A percentile compares a stretch with the other conserved stretches of the same genome.
Conservation (phyloP, 2,329 filamentous ascomycete species). For the Cladosporium sp. region DNA sequence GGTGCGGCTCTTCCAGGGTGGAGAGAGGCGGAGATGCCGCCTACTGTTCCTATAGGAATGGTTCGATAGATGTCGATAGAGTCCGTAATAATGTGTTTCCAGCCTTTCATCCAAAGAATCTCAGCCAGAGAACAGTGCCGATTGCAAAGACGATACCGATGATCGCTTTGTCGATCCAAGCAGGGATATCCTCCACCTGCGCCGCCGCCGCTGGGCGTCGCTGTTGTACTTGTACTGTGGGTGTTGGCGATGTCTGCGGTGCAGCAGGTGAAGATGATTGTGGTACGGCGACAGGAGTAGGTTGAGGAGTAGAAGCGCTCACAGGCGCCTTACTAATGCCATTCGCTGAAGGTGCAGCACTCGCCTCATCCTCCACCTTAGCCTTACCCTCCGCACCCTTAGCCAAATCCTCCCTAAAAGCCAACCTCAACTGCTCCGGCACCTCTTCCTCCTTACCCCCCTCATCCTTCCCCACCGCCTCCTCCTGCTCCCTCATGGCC, state of each 20-base stretch:
- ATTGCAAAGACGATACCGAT: conserved; percentile 66
- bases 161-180: conserved; percentile 80
- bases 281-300: conserved; percentile 9
- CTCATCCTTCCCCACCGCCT: conserved; percentile 42
- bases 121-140: conserved; percentile 56
- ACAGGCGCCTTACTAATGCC: background rate
- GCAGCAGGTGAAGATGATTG: background rate
- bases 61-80: conserved; percentile 11
- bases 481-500: conserved; percentile 67
- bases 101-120: conserved; percentile 1
- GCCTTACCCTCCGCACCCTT: conserved; percentile 30
- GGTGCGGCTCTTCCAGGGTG: conserved; percentile 13
- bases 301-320: background rate
- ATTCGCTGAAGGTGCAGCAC: conserved; percentile 11
- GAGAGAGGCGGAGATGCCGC: conserved; percentile 15
- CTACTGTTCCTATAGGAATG: conserved; percentile 18
- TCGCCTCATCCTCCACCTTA: conserved; percentile 10
- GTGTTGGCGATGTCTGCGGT: conserved; percentile 13
- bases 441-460: conserved; percentile 41
- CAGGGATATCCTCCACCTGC: conserved; percentile 51
- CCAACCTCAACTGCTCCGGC: conserved; percentile 58
- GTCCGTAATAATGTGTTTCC: background rate
- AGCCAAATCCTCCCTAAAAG: conserved; percentile 67
- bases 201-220: conserved; percentile 14
- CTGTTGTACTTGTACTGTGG: conserved; percentile 15